Percentiles rank a stretch among this genome's conserved stretches.
phyloP scores from a whole-genome alignment of 1,284 basidiomycete species.

The Coriolopsis trogii region DNA sequence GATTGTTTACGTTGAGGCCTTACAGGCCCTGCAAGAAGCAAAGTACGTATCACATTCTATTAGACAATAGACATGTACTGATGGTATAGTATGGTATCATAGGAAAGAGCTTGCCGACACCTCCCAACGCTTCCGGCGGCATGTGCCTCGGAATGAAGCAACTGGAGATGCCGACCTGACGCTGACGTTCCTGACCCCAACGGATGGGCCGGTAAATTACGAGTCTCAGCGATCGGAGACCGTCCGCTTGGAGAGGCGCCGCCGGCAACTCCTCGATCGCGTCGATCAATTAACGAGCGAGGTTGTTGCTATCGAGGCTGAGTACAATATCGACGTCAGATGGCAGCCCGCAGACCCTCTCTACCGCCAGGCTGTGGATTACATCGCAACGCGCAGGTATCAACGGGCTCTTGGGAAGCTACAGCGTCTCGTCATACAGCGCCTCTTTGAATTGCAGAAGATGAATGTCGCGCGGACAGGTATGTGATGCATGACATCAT shows the following conservation, averaged over 20 bases:
- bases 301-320: not conserved
- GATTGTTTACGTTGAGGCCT: constrained; percentile 23
- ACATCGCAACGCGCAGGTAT: constrained; percentile 24
- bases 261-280: not conserved
- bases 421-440: constrained; percentile 30
- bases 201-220: not conserved
- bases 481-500: too few species aligned
- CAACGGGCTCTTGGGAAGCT: constrained; percentile 29
- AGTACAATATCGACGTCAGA: not conserved
- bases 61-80: too few species aligned
- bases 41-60: not conserved
- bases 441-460: constrained; percentile 35
- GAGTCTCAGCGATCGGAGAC: not conserved
- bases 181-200: not conserved
- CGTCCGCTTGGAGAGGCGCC: not conserved
- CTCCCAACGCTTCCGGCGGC: not conserved
- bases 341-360: not conserved
- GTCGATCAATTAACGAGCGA: not conserved
- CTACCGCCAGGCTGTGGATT: constrained; percentile 6
- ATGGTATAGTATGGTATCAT: too few species aligned
- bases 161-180: not conserved
- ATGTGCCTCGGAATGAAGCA: not conserved
- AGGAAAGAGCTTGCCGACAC: not conserved
- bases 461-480: constrained; percentile 29
- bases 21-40: constrained; percentile 1